A percentile compares a stretch with the other conserved stretches of the same genome.
phyloP scores from a whole-genome alignment of 352 stramenopile genomes.

The Plasmopara muralis region DNA sequence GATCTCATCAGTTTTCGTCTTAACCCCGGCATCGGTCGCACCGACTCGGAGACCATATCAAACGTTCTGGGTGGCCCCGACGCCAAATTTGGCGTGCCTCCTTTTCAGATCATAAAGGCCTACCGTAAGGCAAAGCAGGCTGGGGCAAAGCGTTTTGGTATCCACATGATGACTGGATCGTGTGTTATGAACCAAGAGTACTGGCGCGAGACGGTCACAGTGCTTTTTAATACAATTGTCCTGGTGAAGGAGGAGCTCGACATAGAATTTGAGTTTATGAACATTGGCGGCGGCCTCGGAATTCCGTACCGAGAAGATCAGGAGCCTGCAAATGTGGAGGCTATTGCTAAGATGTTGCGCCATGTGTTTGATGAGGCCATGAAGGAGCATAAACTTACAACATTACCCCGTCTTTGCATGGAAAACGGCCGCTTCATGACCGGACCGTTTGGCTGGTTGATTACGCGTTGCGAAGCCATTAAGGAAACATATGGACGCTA shows the following conservation, averaged over 20 bases:
- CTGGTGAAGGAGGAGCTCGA: conserved; percentile 67
- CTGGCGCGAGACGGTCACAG: conserved; percentile 83
- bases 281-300: conserved; percentile 84
- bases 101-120: conserved; percentile 84
- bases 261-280: conserved; percentile 90
- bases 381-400: conserved; percentile 48
- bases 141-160: conserved; percentile 80
- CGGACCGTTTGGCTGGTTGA: conserved; percentile 79
- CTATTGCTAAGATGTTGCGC: conserved; percentile 70
- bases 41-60: conserved; percentile 84
- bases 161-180: conserved; percentile 90
- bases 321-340: conserved; percentile 52
- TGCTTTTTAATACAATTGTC: conserved; percentile 80
- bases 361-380: conserved; percentile 73
- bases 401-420: conserved; percentile 75
- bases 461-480: conserved; percentile 80
- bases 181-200: conserved; percentile 87
- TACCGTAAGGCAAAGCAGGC: conserved; percentile 76
- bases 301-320: conserved; percentile 84
- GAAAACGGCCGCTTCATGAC: conserved; percentile 89
- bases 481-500: conserved; percentile 83
- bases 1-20: conserved; percentile 86
- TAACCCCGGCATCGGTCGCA: conserved; percentile 82
- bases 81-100: conserved; percentile 85
- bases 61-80: conserved; percentile 84